Percentiles rank a stretch among this genome's conserved stretches.
Evolutionary conservation across 352 stramenopile genomes (phyloP).

Genomic region (Phytophthora foliorum): DNA sequence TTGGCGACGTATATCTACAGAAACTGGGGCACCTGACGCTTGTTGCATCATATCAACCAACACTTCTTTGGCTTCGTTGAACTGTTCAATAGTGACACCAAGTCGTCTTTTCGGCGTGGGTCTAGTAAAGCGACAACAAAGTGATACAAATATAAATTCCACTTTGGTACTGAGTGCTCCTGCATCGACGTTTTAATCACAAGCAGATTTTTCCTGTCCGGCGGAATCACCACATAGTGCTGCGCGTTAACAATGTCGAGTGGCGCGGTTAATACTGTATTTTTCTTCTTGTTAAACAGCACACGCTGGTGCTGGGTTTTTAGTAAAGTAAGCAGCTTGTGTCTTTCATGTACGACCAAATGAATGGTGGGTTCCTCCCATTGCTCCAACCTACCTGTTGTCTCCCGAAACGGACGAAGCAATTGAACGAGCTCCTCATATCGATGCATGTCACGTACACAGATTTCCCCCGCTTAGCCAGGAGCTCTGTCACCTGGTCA

Average conservation of each 20-base stretch:
- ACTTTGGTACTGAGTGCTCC: not conserved
- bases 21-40: too few relatives aligned
- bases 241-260: too few relatives aligned
- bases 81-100: not conserved
- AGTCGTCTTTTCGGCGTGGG: not conserved
- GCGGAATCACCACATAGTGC: not conserved
- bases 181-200: slow-evolving; percentile 1
- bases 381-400: not conserved
- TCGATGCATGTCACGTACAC: slow-evolving; percentile 7
- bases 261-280: too few relatives aligned
- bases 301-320: not conserved
- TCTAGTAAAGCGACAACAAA: slow-evolving; percentile 1
- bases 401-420: not conserved
- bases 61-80: not conserved
- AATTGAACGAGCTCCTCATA: not conserved
- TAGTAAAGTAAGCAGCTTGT: too few relatives aligned
- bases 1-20: too few relatives aligned
- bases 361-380: not conserved
- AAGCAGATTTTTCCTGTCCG: not conserved
- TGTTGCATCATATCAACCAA: too few relatives aligned
- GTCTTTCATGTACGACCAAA: not conserved
- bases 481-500: not conserved
- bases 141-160: not conserved
- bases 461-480: not conserved
- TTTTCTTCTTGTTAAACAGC: not conserved